These are phyloP conservation scores for Suillus variegatus DNA, from an alignment of 768 basidiomycete species.

Conservation along the genomic window DNA sequence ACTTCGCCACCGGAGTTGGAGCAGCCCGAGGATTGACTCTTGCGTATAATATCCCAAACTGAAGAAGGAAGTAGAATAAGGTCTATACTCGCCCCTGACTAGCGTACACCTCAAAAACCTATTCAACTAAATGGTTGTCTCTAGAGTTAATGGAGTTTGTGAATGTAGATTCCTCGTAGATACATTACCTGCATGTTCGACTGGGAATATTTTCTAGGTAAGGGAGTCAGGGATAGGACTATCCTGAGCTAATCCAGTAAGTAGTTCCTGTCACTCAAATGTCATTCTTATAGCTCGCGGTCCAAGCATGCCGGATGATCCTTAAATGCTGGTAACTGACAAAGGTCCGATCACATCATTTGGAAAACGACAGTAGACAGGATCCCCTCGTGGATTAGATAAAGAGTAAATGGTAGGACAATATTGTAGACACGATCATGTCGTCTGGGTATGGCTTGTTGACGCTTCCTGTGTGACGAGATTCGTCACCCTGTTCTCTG, in stretches of 20 bases:
- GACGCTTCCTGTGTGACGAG: conserved; percentile 28
- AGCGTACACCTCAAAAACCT: not conserved
- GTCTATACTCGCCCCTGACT: not conserved
- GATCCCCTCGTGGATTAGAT: not conserved
- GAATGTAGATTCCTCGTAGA: not conserved
- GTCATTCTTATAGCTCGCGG: too few relatives aligned
- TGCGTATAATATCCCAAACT: not conserved
- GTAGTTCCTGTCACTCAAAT: not conserved
- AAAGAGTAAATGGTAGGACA: not conserved
- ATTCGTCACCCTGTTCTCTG: conserved; percentile 40
- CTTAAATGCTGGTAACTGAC: not conserved
- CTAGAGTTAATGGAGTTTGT: not conserved
- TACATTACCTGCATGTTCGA: not conserved
- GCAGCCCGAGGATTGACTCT: not conserved
- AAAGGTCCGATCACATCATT: not conserved
- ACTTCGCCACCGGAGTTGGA: not conserved
- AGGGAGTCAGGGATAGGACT: not conserved
- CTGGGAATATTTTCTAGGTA: not conserved
- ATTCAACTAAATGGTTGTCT: not conserved
- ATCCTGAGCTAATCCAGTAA: not conserved
- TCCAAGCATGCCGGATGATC: not conserved
- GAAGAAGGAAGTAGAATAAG: not conserved
- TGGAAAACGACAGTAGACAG: not conserved
- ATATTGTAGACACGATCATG: not conserved
- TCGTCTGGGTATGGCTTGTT: conserved; percentile 1